phyloP scores from a whole-genome alignment of 2,329 filamentous ascomycete species.

The Fusarium phyllophilum region DNA sequence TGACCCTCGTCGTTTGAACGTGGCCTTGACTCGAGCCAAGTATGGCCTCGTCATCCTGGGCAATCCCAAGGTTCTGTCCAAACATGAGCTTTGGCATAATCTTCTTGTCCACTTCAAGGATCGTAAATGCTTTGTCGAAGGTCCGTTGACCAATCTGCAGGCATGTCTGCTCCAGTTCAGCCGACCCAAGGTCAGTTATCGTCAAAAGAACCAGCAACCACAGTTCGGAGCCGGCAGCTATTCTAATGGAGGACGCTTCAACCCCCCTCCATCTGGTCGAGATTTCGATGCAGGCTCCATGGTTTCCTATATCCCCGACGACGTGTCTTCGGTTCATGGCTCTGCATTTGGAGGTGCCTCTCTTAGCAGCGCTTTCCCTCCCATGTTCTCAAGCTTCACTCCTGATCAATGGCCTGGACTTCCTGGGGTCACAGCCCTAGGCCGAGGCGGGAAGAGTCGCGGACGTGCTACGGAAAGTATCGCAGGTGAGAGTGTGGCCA shows the following conservation, averaged over 20 bases:
- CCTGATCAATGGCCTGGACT: constrained; percentile 89
- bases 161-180: constrained; percentile 95
- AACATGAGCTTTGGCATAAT: constrained; percentile 98
- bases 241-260: constrained; percentile 55
- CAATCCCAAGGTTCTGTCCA: constrained; percentile 96
- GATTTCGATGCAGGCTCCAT: constrained; percentile 86
- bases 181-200: constrained; percentile 90
- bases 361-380: constrained; percentile 80
- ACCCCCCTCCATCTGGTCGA: constrained; percentile 55
- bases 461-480: constrained; percentile 79
- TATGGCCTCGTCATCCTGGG: constrained; percentile 96
- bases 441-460: constrained; percentile 75
- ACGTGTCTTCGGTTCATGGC: constrained; percentile 95
- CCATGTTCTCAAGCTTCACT: constrained; percentile 94
- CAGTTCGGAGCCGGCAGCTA: constrained; percentile 60
- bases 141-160: constrained; percentile 94
- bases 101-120: constrained; percentile 97
- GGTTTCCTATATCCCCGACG: constrained; percentile 94
- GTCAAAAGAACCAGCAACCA: constrained; percentile 85
- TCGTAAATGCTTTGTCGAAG: constrained; percentile 93
- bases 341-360: constrained; percentile 87
- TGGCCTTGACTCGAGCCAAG: constrained; percentile 95
- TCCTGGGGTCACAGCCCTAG: constrained; percentile 67
- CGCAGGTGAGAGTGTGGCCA: constrained; percentile 91
- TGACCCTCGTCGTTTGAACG: constrained; percentile 95